Evolutionary conservation across 345 rosid genomes (phyloP), one percentile per base, ranked within the genome.

Genomic region (Melaleuca alternifolia): DNA sequence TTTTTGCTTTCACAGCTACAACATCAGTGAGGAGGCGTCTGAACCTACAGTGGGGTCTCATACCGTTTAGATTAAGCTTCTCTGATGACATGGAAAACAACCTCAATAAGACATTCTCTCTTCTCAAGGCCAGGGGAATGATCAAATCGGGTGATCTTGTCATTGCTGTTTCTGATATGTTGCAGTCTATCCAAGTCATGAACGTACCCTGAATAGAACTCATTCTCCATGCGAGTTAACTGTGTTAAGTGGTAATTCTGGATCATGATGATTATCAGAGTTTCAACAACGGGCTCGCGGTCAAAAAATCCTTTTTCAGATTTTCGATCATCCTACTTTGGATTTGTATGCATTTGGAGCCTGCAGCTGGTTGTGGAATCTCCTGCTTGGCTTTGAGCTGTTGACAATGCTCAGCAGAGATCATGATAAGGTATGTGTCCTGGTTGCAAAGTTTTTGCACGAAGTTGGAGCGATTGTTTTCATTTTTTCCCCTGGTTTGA

Each of bases 61-160:
- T 97, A 88, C 99, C 99, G 9, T 97, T 97, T 94, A 98, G 99
- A 62, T 87, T 97, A 87, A 94, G 97, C 90, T 96, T 97, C 92
- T 87, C 97, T 2, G 98, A 96, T 53, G 99, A 97, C 87, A 97
- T 96, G 99, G 99, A 97, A 83, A 93, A 89, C 94, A 93, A 96
- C 93, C 92, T 97, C 44, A 95, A 96, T 90, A 96, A 93, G 89
- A 97, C 99, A 50, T 97, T 96, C 92, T 93, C 99, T 14, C 88
- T 97, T 86, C 97, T 97, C 87, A 97, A 97, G 92, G 93, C 99
- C 81, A 91, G 99, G 88, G 99, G 99, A 62, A 97, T 97, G 99
- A 93, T 96, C 86, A 95, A 95, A 90, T 95, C 99, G 21, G 99
- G 99, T 84, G 98, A 96, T 89, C 99, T 96, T 50, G 98, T 97